Base-by-base conservation (phyloP, 768 basidiomycete genomes). In the Auricularia sp. region DNA sequence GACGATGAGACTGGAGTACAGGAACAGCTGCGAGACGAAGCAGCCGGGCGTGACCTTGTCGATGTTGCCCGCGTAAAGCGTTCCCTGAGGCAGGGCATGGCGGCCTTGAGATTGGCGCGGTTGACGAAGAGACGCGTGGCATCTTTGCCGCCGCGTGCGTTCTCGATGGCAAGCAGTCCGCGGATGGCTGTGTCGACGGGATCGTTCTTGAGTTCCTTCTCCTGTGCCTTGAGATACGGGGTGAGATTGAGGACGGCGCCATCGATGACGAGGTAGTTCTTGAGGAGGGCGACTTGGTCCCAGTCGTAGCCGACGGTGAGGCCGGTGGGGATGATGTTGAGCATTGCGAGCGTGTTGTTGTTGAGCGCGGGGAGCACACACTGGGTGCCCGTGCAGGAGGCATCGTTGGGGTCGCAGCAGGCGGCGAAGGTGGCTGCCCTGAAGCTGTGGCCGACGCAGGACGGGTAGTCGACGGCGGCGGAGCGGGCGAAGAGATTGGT, bases 41-140 rank as follows among this genome's bases (percentile, higher is more conserved):
- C 97, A 99, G 7, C 96, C 96, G 5, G 97, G 93, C 0, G 94
- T 88, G 72, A 97, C 81, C 77, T 98, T 97, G 80, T 98, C 97
- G 68, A 99, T 98, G 73, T 90, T 89, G 24, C 97, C 97, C 0
- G 94, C 95, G 62, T 84, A 84, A 97, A 99, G 13, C 97, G 86
- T 70, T 92, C 78, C 63, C 82, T 80, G 63, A 99, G 80, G 75
- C 97, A 99, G 10, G 85, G 82, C 3, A 97, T 81, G 29, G 90
- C 86, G 10, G 80, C 78, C 67, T 83, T 79, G 65, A 92, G 83
- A 63, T 83, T 82, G 5, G 80, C 69, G 56, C 85, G 83, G 75
- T 87, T 88, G 74, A 84, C 86, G 73, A 99, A 96, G 36, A 94
- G 79, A 58, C 89, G 85, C 0, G 96, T 98, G 1, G 85, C 96